Evolutionary conservation across 2,329 filamentous ascomycete genomes (phyloP), one percentile per base, ranked within the genome.

Genomic region (Tolypocladium paradoxum): DNA sequence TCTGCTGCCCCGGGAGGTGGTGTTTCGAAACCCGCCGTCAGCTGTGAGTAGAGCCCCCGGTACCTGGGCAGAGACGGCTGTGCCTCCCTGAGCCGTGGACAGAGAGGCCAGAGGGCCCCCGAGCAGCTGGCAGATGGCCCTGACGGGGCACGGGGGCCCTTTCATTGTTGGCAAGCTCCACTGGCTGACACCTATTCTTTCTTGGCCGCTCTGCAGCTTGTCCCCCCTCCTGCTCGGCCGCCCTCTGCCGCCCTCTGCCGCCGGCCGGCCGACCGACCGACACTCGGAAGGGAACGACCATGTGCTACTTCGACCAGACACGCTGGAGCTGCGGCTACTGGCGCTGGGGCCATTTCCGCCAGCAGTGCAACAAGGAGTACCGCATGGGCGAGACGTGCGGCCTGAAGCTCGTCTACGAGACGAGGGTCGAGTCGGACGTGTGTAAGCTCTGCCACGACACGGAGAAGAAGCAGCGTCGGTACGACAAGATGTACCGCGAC

Each of bases 291-390:
- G n/a, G n/a, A 53, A 52, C 53, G 54, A 77, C 67, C 62, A 96
- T 97, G 92, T 96, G 92, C 76, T 96, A 93, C 78, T 97, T 91
- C 77, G 90, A 96, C 65, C 87, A 92, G 72, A 90, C 86, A 69
- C 81, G 83, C 62, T 96, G 88, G 80, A 71, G 71, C 54, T 97
- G 92, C 74, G 87, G 88, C 65, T 92, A 90, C 78, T 96, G 87
- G 85, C 90, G 90, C 71, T 97, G 91, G 91, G 88, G 89, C 60
- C 87, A 86, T 73, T 96, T 96, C 76, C 84, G 88, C 60, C 82
- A 91, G 70, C 91, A 95, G 68, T 97, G 92, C 79, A 85, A 87
- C 70, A 90, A 90, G 72, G 92, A 96, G 70, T 95, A 95, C 74
- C 88, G 92, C 60, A 96, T 88, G 60, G 92, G 92, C 64, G 92